phyloP scores from a whole-genome alignment of 2,329 filamentous ascomycete genomes.

The Aureobasidium sp. region DNA sequence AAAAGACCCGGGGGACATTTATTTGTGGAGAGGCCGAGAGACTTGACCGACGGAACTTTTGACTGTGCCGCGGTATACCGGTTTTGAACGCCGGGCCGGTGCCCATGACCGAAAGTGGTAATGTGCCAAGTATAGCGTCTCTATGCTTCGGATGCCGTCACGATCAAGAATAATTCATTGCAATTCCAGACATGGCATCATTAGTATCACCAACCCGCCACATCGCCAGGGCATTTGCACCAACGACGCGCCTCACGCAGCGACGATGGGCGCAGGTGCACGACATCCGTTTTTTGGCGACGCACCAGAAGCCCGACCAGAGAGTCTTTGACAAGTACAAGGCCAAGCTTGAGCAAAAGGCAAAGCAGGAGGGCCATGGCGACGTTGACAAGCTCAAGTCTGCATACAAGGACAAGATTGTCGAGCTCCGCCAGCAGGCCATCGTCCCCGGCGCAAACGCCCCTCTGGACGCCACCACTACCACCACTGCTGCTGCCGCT shows the following conservation, averaged over 20 bases:
- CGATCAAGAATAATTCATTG: background rate
- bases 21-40: background rate
- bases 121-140: constrained; percentile 5
- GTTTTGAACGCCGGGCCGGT: background rate
- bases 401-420: constrained; percentile 79
- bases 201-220: constrained; percentile 2
- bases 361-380: constrained; percentile 60
- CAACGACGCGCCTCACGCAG: constrained; percentile 41
- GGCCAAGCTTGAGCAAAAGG: constrained; percentile 77
- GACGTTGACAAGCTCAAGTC: constrained; percentile 71
- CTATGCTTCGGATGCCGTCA: background rate
- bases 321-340: constrained; percentile 74
- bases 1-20: background rate
- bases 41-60: background rate
- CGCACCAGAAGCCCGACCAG: constrained; percentile 60
- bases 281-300: constrained; percentile 83
- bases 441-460: constrained; percentile 47
- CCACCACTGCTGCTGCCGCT: background rate
- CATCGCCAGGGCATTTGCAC: constrained; percentile 1
- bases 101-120: background rate
- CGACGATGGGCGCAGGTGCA: constrained; percentile 86
- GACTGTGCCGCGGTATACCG: background rate
- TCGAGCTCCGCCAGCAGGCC: constrained; percentile 61
- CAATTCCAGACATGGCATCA: constrained; percentile 11
- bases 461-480: constrained; percentile 29